Evolutionary conservation across 2,329 filamentous ascomycete genomes (phyloP), one percentile per base, ranked within the genome.

Genomic region (Zymoseptoria tritici): DNA sequence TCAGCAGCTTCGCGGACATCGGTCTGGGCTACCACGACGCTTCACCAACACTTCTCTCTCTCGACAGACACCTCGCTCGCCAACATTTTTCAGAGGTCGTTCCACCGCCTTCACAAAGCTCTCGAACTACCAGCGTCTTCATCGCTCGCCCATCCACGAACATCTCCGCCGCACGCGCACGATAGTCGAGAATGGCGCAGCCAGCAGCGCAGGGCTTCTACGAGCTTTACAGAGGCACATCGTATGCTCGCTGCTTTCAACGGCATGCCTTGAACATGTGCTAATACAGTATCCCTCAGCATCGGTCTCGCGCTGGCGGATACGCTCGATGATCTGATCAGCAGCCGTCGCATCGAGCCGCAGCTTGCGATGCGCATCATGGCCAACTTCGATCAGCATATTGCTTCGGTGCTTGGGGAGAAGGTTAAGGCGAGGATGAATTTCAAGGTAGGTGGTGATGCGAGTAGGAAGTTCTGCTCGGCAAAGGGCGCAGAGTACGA

Each of bases 351-450:
- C 67, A 97, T 99, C 78, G 93, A 97, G 78, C 94, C 94, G 26
- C 94, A 99, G 79, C 85, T 99, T 52, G 94, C 94, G 55, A 97
- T 99, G 91, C 96, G 96, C 83, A 95, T 99, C 65, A 84, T 99
- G 62, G 86, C 87, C 68, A 95, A 96, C 78, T 99, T 97, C 75
- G 94, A 99, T 77, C 88, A 91, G 70, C 88, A 90, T 52, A 91
- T 99, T 58, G 90, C 94, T 16, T 91, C 97, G 71, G 89, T 93
- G 20, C 80, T 99, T 46, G 89, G 91, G 62, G 92, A 96, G 58
- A 94, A 90, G 73, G 94, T 99, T 68, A 96, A 95, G 78, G 85
- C 90, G 22, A 85, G 93, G 55, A 78, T 97, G 74, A 90, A 87
- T 3, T 99, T 99, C 81, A 99, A 99, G 89, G 92, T 96, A 79